Conservation (phyloP, 176 grass and related monocot genomes). For the Tuctoria greenei region DNA sequence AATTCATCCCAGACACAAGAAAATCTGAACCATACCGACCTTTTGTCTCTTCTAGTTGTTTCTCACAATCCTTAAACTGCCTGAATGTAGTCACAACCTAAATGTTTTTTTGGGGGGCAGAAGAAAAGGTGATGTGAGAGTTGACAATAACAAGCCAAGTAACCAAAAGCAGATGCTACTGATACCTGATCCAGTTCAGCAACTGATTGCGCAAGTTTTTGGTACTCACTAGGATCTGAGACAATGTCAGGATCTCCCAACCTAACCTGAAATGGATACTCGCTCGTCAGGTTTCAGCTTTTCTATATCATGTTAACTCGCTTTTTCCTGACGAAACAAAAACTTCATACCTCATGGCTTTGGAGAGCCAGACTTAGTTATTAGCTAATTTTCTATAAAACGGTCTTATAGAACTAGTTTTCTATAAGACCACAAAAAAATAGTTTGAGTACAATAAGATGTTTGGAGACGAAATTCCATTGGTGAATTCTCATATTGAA, state of each 20-base stretch:
- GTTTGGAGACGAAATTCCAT: background rate
- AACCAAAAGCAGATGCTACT: background rate
- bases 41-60: slow-evolving; percentile 82
- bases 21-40: slow-evolving; percentile 43
- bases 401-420: too few species aligned
- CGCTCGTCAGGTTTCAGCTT: background rate
- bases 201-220: slow-evolving; percentile 89
- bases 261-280: slow-evolving; percentile 64
- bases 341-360: too few species aligned
- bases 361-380: too few species aligned
- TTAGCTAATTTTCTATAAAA: too few species aligned
- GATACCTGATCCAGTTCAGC: slow-evolving; percentile 80
- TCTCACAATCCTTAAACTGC: slow-evolving; percentile 88
- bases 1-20: slow-evolving; percentile 1
- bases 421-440: background rate
- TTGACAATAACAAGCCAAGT: background rate
- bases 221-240: slow-evolving; percentile 85
- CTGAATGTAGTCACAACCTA: slow-evolving; percentile 71
- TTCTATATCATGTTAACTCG: background rate
- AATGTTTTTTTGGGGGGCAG: background rate
- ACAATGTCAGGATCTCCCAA: slow-evolving; percentile 87
- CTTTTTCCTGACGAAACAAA: background rate
- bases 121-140: slow-evolving; percentile 3
- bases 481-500: background rate
- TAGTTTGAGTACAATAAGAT: background rate